A percentile compares a stretch with the other conserved stretches of the same genome.
Evolutionary conservation across 768 basidiomycete species (phyloP).

Genomic region (Boletus rex-veris): DNA sequence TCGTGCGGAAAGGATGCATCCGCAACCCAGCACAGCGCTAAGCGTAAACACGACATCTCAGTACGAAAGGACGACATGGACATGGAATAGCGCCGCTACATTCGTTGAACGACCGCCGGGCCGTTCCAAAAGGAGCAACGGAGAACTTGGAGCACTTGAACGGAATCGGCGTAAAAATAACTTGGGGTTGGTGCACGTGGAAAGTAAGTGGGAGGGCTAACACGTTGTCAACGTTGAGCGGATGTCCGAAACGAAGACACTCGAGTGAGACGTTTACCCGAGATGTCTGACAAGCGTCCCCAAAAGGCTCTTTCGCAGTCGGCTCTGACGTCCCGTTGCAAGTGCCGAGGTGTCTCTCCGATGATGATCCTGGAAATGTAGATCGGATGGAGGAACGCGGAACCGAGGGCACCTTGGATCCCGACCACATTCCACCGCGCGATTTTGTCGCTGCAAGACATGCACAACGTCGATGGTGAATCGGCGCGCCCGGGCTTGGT

Average conservation of each 20-base stretch:
- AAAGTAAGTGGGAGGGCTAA: constrained; percentile 50
- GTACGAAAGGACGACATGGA: not conserved
- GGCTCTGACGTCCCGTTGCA: constrained; percentile 39
- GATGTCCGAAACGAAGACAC: too few species aligned
- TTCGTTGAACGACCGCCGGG: constrained; percentile 60
- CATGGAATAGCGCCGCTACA: constrained; percentile 40
- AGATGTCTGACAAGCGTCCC: constrained; percentile 44
- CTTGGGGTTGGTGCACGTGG: constrained; percentile 42
- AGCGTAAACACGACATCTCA: not conserved
- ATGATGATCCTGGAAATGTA: constrained; percentile 67
- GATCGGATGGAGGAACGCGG: constrained; percentile 52
- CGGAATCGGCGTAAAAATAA: constrained; percentile 55
- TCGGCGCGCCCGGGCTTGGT: constrained; percentile 95
- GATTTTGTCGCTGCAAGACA: constrained; percentile 96
- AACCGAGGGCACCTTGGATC: constrained; percentile 77
- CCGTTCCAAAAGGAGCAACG: constrained; percentile 30
- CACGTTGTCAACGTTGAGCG: not conserved
- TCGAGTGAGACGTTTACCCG: constrained; percentile 32
- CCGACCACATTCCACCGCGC: constrained; percentile 83
- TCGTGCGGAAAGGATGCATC: constrained; percentile 48
- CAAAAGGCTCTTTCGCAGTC: constrained; percentile 74
- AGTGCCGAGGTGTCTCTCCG: constrained; percentile 56
- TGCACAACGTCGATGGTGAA: constrained; percentile 73
- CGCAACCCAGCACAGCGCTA: constrained; percentile 72
- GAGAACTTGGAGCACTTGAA: constrained; percentile 57